Percentiles rank a stretch among this genome's conserved stretches.
These are phyloP conservation scores for Hypoxylon cercidicola DNA, from an alignment of 495 filamentous ascomycete species.

Conservation along the genomic window DNA sequence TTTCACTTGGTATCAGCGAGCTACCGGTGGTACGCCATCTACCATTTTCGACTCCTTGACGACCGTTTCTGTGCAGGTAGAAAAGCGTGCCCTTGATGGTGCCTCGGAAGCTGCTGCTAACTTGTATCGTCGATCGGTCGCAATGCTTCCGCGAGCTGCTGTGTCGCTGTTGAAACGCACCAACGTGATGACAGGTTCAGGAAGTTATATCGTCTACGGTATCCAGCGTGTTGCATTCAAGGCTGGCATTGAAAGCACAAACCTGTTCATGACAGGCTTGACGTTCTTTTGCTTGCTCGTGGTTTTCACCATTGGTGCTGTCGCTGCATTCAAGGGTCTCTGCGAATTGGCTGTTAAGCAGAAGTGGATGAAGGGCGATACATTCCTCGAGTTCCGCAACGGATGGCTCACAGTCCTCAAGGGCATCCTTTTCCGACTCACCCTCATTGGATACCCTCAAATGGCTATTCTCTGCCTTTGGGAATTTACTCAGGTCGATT, in stretches of 20 bases:
- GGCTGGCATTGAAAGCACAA: slow-evolving; percentile 86
- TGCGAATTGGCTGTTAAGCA: slow-evolving; percentile 77
- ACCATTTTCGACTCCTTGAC: slow-evolving; percentile 78
- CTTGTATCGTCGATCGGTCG: slow-evolving; percentile 43
- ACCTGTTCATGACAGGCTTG: slow-evolving; percentile 92
- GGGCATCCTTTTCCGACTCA: slow-evolving; percentile 91
- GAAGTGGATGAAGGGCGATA: slow-evolving; percentile 84
- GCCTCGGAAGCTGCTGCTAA: slow-evolving; percentile 59
- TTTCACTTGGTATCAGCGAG: slow-evolving; percentile 94
- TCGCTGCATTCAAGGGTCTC: slow-evolving; percentile 80
- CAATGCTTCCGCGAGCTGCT: slow-evolving; percentile 45
- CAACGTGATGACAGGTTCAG: slow-evolving; percentile 58
- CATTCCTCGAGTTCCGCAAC: slow-evolving; percentile 93
- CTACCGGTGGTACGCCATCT: slow-evolving; percentile 89
- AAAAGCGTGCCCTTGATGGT: slow-evolving; percentile 70
- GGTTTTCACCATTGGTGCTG: slow-evolving; percentile 72
- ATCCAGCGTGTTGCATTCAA: slow-evolving; percentile 92
- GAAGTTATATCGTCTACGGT: slow-evolving; percentile 78
- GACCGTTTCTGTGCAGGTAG: slow-evolving; percentile 83
- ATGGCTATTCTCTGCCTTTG: slow-evolving; percentile 92
- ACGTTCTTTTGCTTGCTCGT: slow-evolving; percentile 91
- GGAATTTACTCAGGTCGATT: slow-evolving; percentile 91
- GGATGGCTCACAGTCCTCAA: slow-evolving; percentile 83
- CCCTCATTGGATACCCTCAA: slow-evolving; percentile 93
- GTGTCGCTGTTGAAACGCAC: slow-evolving; percentile 52